Evolutionary conservation across 345 rosid species (phyloP).

Genomic region (Balakata baccata): DNA sequence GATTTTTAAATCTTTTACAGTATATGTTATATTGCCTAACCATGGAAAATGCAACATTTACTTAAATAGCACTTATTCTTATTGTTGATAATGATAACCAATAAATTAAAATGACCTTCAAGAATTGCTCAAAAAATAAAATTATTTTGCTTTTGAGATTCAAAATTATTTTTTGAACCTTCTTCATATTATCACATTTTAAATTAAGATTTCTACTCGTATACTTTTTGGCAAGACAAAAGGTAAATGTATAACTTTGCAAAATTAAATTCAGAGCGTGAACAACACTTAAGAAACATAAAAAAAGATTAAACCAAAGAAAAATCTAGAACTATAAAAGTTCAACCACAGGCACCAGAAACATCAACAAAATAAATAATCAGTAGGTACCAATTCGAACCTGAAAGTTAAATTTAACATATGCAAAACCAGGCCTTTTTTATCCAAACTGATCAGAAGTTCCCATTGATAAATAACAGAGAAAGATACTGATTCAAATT

Average conservation of each 20-base stretch:
- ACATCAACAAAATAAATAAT: background rate
- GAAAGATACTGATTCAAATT: too few species aligned
- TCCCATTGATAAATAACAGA: background rate
- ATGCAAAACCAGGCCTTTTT: background rate
- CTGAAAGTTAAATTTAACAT: background rate
- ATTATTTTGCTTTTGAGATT: background rate
- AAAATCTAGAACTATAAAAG: too few species aligned
- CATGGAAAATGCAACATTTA: background rate
- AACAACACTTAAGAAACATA: background rate
- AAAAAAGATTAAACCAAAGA: background rate
- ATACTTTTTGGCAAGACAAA: background rate
- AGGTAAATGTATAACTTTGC: background rate
- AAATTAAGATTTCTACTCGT: background rate
- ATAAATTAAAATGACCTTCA: background rate
- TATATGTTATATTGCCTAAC: background rate
- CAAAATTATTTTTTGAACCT: background rate
- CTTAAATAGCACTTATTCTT: background rate
- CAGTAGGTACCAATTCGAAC: background rate
- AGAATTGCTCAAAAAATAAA: background rate
- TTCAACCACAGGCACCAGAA: too few species aligned
- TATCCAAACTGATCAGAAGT: background rate
- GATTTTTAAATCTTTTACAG: background rate
- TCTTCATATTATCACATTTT: background rate
- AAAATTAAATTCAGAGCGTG: background rate
- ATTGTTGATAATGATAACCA: background rate